Conservation (phyloP, 2,329 filamentous ascomycete genomes). For the Pyricularia pennisetigena region DNA sequence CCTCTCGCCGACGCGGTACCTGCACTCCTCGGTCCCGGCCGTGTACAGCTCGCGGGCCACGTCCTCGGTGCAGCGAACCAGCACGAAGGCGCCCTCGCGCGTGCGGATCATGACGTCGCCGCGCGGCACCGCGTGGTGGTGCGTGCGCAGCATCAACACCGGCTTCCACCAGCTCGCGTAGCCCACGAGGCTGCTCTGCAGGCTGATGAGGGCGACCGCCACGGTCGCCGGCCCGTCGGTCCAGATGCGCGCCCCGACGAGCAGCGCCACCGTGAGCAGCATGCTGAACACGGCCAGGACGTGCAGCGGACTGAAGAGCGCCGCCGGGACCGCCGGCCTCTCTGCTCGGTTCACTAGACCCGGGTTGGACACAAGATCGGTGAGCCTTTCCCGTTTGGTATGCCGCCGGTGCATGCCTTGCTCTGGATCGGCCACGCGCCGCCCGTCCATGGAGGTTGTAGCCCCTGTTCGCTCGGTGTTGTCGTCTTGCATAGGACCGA, state of each 20-base stretch:
- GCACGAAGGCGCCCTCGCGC: constrained; percentile 47
- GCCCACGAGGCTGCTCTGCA: constrained; percentile 43
- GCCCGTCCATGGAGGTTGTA: constrained; percentile 2
- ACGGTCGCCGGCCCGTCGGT: constrained; percentile 40
- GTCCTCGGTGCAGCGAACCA: constrained; percentile 47
- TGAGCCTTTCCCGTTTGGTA: constrained; percentile 29
- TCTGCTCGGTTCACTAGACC: constrained; percentile 26
- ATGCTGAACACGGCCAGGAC: constrained; percentile 41
- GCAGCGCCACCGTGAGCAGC: constrained; percentile 35
- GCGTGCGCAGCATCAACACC: constrained; percentile 38
- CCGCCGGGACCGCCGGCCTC: constrained; percentile 37
- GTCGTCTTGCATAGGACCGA: not conserved
- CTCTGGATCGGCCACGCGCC: constrained; percentile 7
- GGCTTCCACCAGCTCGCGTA: constrained; percentile 50
- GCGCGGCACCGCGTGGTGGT: constrained; percentile 35
- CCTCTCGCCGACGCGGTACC: constrained; percentile 36
- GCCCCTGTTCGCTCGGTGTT: not conserved
- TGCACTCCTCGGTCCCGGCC: constrained; percentile 48
- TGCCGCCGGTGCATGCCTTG: constrained; percentile 16
- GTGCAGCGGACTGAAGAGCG: constrained; percentile 40
- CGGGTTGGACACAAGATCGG: constrained; percentile 31
- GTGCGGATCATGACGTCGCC: constrained; percentile 55
- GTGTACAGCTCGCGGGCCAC: constrained; percentile 51
- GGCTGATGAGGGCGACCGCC: constrained; percentile 40
- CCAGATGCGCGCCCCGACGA: constrained; percentile 29